phyloP scores from a whole-genome alignment of 768 basidiomycete species.

The Dacryopinax primogenitus region DNA sequence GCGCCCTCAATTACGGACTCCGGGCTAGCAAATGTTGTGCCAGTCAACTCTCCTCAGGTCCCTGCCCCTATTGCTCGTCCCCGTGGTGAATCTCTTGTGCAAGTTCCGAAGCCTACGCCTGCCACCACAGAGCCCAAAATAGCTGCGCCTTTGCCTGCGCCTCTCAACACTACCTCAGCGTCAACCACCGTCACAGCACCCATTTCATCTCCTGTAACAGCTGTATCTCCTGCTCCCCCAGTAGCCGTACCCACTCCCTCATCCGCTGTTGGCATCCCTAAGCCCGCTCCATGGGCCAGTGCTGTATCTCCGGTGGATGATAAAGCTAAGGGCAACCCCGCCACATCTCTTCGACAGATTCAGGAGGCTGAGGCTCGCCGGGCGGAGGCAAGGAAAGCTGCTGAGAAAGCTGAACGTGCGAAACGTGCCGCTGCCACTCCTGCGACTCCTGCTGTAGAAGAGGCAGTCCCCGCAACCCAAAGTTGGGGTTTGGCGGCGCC shows the following conservation, averaged over 20 bases:
- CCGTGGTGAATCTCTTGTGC: conserved; percentile 13
- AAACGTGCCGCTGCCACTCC: conserved; percentile 37
- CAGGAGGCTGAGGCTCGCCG: conserved; percentile 85
- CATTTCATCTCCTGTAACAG: conserved; percentile 14
- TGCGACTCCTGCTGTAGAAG: conserved; percentile 20
- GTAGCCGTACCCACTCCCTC: conserved; percentile 10
- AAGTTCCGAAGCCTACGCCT: conserved; percentile 16
- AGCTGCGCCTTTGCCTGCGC: conserved; percentile 31
- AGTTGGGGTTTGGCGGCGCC: conserved; percentile 82
- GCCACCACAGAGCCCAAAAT: conserved; percentile 19
- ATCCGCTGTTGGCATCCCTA: conserved; percentile 12
- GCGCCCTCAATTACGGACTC: conserved; percentile 11
- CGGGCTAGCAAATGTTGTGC: conserved; percentile 17
- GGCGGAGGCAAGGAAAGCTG: conserved; percentile 57
- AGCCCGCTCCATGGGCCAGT: conserved; percentile 26
- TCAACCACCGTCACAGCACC: conserved; percentile 16
- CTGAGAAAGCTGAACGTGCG: conserved; percentile 48
- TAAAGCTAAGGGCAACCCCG: conserved; percentile 34
- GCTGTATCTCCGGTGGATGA: conserved; percentile 39
- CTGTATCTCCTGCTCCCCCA: conserved; percentile 10
- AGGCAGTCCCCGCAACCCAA: conserved; percentile 36
- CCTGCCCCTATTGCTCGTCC: conserved; percentile 18
- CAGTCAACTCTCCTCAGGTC: conserved; percentile 20
- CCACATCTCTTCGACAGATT: conserved; percentile 78
- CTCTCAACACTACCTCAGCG: conserved; percentile 55